A percentile compares a stretch with the other conserved stretches of the same genome.
Conservation (phyloP, 352 stramenopile genomes). For the Elongisporangium undulatum region DNA sequence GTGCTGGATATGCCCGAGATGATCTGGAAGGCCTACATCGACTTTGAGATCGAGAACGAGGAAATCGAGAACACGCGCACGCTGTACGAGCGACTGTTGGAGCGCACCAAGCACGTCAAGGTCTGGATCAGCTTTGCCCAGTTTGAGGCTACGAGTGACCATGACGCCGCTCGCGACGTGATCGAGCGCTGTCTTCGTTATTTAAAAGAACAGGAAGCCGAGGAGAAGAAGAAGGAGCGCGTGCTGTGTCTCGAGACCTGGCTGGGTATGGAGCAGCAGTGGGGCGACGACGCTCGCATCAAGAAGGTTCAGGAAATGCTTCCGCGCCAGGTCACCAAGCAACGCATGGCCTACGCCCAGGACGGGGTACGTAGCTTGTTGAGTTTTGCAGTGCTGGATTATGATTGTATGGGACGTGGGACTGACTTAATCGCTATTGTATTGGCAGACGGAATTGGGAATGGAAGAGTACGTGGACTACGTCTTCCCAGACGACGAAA, state of each 20-base stretch:
- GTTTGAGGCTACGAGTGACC: constrained; percentile 71
- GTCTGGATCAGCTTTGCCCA: constrained; percentile 92
- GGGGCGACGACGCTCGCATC: constrained; percentile 53
- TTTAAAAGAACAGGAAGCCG: constrained; percentile 78
- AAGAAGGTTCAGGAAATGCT: constrained; percentile 91
- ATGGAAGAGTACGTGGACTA: constrained; percentile 99
- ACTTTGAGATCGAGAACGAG: constrained; percentile 95
- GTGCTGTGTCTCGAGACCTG: constrained; percentile 97
- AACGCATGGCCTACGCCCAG: constrained; percentile 91
- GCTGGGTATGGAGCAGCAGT: constrained; percentile 91
- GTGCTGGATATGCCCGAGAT: constrained; percentile 98
- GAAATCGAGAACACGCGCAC: constrained; percentile 83
- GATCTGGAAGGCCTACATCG: constrained; percentile 99
- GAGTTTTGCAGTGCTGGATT: constrained; percentile 1
- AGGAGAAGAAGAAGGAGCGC: constrained; percentile 92
- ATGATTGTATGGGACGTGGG: constrained; percentile 1
- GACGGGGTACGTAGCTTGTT: constrained; percentile 63
- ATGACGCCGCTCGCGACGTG: constrained; percentile 79
- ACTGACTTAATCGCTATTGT: constrained; percentile 11
- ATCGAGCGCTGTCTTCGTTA: constrained; percentile 90
- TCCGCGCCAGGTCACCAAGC: constrained; percentile 95
- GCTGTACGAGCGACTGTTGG: constrained; percentile 95
- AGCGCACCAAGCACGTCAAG: constrained; percentile 97
- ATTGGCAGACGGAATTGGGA: constrained; percentile 72
- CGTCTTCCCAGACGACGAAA: constrained; percentile 98